Percentiles rank a stretch among this genome's conserved stretches.
These are phyloP conservation scores for Solanum bukasovii DNA, from an alignment of 257 asterid genomes.

Conservation along the genomic window DNA sequence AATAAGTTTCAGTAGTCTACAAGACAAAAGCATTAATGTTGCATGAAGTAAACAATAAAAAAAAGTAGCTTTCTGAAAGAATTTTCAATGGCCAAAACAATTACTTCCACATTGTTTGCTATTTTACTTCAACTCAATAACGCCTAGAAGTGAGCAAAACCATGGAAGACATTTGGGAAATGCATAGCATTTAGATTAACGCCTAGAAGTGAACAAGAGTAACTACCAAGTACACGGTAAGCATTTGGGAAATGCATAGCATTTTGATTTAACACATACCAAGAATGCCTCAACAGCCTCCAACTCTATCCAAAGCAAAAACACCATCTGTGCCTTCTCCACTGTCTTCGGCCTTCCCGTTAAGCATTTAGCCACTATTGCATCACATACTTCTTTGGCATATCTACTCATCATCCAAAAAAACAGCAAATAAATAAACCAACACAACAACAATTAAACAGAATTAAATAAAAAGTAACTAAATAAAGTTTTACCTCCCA, in stretches of 20 bases:
- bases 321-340: slow-evolving; percentile 82
- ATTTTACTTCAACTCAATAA: background rate
- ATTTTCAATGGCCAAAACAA: background rate
- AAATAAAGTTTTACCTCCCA: slow-evolving; percentile 50
- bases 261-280: slow-evolving; percentile 38
- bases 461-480: background rate
- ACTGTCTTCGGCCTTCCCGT: slow-evolving; percentile 98
- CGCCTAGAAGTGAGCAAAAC: background rate
- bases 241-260: background rate
- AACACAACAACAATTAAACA: background rate
- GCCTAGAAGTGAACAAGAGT: background rate
- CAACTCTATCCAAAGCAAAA: slow-evolving; percentile 93
- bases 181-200: background rate
- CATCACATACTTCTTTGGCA: slow-evolving; percentile 93
- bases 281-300: slow-evolving; percentile 92
- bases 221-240: background rate
- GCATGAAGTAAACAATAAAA: background rate
- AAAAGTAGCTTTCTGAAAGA: background rate
- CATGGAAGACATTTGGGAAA: background rate
- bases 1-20: background rate
- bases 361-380: slow-evolving; percentile 84
- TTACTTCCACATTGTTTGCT: background rate
- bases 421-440: background rate
- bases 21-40: background rate
- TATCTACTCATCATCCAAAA: slow-evolving; percentile 29